phyloP scores from a whole-genome alignment of 306 rosid species.

The Canavalia ensiformis region DNA sequence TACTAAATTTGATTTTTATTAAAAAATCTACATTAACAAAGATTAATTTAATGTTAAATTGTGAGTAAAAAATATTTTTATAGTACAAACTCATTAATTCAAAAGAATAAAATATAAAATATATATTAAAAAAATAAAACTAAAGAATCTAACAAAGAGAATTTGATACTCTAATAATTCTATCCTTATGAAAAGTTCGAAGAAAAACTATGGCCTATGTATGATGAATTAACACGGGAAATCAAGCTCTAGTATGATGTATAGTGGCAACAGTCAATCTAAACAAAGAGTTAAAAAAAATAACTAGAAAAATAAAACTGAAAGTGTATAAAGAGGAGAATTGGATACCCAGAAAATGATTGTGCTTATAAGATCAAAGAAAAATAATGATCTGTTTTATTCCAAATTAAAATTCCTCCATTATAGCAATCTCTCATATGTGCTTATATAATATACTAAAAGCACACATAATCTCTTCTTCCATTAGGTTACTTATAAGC shows the following conservation, averaged over 20 bases:
- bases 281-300: conserved; percentile 6
- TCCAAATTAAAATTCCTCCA: conserved; percentile 48
- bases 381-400: conserved; percentile 41
- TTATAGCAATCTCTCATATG: conserved; percentile 37
- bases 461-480: conserved; percentile 19
- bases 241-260: background rate
- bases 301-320: background rate
- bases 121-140: background rate
- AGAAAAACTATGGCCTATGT: conserved; percentile 14
- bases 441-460: conserved; percentile 44
- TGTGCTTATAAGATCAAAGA: conserved; percentile 43
- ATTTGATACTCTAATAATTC: conserved; percentile 45
- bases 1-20: too few species aligned
- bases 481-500: conserved; percentile 37
- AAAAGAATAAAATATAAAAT: background rate
- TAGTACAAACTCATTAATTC: background rate
- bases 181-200: conserved; percentile 37
- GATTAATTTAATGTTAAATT: too few species aligned
- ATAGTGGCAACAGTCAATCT: background rate
- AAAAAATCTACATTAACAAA: too few species aligned
- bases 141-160: conserved; percentile 19
- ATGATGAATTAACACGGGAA: background rate
- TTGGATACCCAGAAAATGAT: conserved; percentile 58
- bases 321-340: conserved; percentile 53
- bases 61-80: too few species aligned